Conservation (phyloP, 2,329 filamentous ascomycete species). For the Apiospora rasikravindrae region DNA sequence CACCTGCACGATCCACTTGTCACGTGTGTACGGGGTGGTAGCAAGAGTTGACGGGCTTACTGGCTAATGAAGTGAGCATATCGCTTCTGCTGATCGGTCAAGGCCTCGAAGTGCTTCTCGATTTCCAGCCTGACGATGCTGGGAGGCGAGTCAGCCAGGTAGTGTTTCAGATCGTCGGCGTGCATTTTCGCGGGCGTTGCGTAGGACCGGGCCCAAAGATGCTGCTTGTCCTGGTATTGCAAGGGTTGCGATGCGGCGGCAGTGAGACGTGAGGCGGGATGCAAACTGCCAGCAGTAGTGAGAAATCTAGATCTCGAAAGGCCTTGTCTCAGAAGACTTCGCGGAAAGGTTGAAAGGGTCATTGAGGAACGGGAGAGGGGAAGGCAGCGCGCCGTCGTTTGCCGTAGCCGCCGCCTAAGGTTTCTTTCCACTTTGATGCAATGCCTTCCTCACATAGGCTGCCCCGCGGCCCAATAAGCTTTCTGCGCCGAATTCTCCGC, state of each 20-base stretch:
- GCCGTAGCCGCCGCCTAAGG: conserved; percentile 4
- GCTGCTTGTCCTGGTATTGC: conserved; percentile 1
- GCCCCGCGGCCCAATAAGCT: conserved; percentile 10
- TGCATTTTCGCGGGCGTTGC: conserved; percentile 53
- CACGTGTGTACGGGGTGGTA: conserved; percentile 6
- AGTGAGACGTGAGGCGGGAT: conserved; percentile 3
- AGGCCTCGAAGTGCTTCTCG: conserved; percentile 86
- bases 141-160: conserved; percentile 89
- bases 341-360: neutral
- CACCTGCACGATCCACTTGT: neutral
- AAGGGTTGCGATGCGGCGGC: conserved; percentile 7
- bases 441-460: conserved; percentile 7
- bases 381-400: conserved; percentile 7
- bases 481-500: conserved; percentile 10
- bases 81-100: conserved; percentile 78
- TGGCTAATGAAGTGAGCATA: conserved; percentile 91
- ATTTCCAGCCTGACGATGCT: conserved; percentile 87
- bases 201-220: conserved; percentile 11
- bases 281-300: conserved; percentile 4
- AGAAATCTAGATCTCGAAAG: conserved; percentile 14
- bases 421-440: conserved; percentile 6
- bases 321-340: conserved; percentile 16
- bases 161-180: conserved; percentile 70
- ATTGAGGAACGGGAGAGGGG: conserved; percentile 4
- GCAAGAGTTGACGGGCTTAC: conserved; percentile 47